phyloP scores from a whole-genome alignment of 1,139 yeast species.

The Candida labiduridarum region DNA sequence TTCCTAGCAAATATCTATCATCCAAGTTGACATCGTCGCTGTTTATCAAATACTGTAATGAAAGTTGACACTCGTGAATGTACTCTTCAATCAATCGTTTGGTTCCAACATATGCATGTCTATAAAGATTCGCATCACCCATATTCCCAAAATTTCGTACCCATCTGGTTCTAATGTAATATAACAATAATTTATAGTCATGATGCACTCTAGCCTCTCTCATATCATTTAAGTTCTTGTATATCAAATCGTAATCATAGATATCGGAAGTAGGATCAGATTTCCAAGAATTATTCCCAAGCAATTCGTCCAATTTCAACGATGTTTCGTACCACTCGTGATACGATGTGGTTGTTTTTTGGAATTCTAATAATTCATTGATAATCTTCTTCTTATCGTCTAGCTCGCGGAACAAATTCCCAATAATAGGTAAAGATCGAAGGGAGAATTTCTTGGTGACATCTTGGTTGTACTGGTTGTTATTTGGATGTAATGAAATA shows the following conservation, averaged over 20 bases:
- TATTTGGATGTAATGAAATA: conserved; percentile 10
- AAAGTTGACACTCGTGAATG: conserved; percentile 70
- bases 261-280: conserved; percentile 56
- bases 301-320: conserved; percentile 60
- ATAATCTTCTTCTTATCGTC: conserved; percentile 32
- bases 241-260: conserved; percentile 72
- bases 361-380: conserved; percentile 44
- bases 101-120: conserved; percentile 84
- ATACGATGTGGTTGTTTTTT: conserved; percentile 65
- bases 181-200: conserved; percentile 64
- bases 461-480: not conserved
- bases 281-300: conserved; percentile 76
- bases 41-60: conserved; percentile 54
- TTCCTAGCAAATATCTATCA: conserved; percentile 69
- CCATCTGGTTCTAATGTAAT: conserved; percentile 82
- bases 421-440: conserved; percentile 30
- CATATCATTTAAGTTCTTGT: conserved; percentile 57
- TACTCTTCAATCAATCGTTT: conserved; percentile 82
- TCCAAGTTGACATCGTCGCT: conserved; percentile 54
- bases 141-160: conserved; percentile 84
- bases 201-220: conserved; percentile 56
- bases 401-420: conserved; percentile 26
- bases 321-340: conserved; percentile 72
- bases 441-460: conserved; percentile 10
- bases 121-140: conserved; percentile 77